Evolutionary conservation across 2,329 filamentous ascomycete genomes (phyloP).

Genomic region (Fusarium dlaminii): DNA sequence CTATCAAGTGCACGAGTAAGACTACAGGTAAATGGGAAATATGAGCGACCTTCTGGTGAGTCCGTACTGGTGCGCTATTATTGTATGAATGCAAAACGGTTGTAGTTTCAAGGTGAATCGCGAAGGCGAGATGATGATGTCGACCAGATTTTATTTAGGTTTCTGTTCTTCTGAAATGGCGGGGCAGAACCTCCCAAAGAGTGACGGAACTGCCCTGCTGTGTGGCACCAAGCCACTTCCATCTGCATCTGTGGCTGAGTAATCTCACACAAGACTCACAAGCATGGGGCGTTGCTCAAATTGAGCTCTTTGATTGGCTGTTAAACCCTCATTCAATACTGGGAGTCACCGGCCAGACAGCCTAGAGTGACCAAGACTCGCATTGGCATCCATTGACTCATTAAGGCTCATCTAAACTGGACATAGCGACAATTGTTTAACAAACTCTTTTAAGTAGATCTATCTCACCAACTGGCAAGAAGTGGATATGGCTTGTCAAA

Average conservation of each 20-base stretch:
- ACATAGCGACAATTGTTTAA: background rate
- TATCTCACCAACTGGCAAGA: too few relatives aligned
- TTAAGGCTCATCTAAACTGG: constrained; percentile 5
- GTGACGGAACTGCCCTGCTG: constrained; percentile 19
- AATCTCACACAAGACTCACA: constrained; percentile 14
- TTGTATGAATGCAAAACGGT: background rate
- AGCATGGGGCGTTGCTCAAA: background rate
- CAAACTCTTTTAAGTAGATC: too few relatives aligned
- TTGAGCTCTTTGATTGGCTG: constrained; percentile 20
- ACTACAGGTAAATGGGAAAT: background rate
- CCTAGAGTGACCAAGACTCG: background rate
- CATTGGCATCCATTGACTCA: constrained; percentile 4
- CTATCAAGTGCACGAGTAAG: background rate
- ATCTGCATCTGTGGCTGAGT: constrained; percentile 25
- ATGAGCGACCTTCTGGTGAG: background rate
- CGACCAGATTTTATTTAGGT: constrained; percentile 41
- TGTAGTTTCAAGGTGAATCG: background rate
- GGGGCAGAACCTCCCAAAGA: constrained; percentile 34
- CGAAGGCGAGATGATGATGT: constrained; percentile 30
- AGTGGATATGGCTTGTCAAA: too few relatives aligned
- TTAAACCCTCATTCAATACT: background rate
- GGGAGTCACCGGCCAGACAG: constrained; percentile 28
- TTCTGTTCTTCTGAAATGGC: constrained; percentile 27
- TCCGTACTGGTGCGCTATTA: background rate
- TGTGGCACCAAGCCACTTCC: constrained; percentile 14